These are phyloP conservation scores for Acacia melanoxylon DNA, from an alignment of 306 rosid genomes.

Conservation along the genomic window DNA sequence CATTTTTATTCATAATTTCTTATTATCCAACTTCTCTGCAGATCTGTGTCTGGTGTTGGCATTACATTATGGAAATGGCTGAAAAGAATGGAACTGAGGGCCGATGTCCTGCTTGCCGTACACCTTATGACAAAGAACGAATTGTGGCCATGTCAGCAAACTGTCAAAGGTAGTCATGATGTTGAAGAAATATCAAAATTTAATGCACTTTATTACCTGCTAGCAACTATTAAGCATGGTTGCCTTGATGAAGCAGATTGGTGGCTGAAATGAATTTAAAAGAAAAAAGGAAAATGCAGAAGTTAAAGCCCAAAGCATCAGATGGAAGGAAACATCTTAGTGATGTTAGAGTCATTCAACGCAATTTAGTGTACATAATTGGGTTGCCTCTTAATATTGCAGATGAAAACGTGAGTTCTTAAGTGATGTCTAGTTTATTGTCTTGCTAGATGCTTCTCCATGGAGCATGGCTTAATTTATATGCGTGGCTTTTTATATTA, in stretches of 20 bases:
- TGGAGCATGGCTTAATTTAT: conserved; percentile 16
- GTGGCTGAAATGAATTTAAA: conserved; percentile 53
- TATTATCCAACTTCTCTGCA: conserved; percentile 22
- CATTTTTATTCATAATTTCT: not conserved
- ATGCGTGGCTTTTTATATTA: not conserved
- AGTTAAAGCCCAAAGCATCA: conserved; percentile 43
- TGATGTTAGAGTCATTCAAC: conserved; percentile 61
- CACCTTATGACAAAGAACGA: conserved; percentile 50
- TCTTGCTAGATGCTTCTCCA: conserved; percentile 26
- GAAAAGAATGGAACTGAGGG: conserved; percentile 52
- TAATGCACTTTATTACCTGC: not conserved
- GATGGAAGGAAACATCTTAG: conserved; percentile 55
- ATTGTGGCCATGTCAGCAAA: conserved; percentile 55
- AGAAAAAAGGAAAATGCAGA: conserved; percentile 47
- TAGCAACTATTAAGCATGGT: not conserved
- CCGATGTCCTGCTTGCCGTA: conserved; percentile 59
- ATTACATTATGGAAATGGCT: conserved; percentile 60
- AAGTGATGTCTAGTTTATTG: conserved; percentile 14
- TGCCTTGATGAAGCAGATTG: conserved; percentile 43
- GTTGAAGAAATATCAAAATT: conserved; percentile 10
- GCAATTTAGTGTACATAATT: conserved; percentile 55
- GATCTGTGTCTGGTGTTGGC: conserved; percentile 68
- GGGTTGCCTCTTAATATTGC: conserved; percentile 57
- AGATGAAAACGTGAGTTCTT: conserved; percentile 53
- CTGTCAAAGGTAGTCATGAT: conserved; percentile 52